phyloP scores from a whole-genome alignment of 2,329 filamentous ascomycete species.

The Scedosporium minutisporum region DNA sequence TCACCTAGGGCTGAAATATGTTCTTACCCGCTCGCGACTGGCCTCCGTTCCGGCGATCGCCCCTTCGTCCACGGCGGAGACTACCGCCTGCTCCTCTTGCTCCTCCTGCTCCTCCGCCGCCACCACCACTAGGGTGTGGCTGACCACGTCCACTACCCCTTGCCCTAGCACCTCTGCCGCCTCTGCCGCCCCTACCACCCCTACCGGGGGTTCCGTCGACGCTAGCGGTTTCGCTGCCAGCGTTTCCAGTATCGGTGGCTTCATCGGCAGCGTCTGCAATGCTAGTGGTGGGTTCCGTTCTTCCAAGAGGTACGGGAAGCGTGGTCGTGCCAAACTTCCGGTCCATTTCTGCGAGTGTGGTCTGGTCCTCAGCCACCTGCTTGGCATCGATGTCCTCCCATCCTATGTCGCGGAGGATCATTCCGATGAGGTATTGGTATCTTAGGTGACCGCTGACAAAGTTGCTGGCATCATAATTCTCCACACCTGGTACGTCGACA shows the following conservation, averaged over 20 bases:
- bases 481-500: conserved; percentile 52
- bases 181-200: too few species aligned
- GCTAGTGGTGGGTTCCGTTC: neutral
- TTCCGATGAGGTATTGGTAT: conserved; percentile 59
- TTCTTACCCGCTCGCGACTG: conserved; percentile 5
- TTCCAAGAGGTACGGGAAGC: neutral
- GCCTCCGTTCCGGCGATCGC: neutral
- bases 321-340: conserved; percentile 29
- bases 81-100: neutral
- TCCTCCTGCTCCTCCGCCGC: neutral
- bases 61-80: neutral
- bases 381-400: conserved; percentile 55
- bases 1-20: conserved; percentile 7
- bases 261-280: neutral
- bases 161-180: neutral
- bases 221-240: too few species aligned
- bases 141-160: neutral
- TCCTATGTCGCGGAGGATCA: conserved; percentile 55
- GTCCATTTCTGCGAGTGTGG: conserved; percentile 19
- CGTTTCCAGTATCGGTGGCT: neutral
- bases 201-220: too few species aligned
- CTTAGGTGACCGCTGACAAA: conserved; percentile 59
- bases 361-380: conserved; percentile 22
- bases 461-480: conserved; percentile 59
- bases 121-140: too few species aligned